Evolutionary conservation across 768 basidiomycete genomes (phyloP).

Genomic region (Suillus decipiens): DNA sequence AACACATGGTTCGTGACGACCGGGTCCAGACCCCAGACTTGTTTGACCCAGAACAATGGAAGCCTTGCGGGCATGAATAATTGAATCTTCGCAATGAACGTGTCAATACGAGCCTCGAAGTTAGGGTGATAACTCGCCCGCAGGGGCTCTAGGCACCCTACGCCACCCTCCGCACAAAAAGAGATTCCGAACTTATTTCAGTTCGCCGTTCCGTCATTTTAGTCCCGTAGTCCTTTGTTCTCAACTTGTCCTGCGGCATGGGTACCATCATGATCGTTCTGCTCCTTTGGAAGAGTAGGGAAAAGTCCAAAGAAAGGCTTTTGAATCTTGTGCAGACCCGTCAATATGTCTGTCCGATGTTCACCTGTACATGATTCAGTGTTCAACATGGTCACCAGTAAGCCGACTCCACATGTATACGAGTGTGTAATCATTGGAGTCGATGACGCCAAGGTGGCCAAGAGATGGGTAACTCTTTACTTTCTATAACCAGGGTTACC

Average conservation of each 20-base stretch:
- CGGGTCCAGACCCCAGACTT: conserved; percentile 57
- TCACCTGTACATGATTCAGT: conserved; percentile 63
- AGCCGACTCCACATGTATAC: conserved; percentile 80
- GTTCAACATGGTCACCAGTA: conserved; percentile 54
- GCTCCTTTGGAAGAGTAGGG: conserved; percentile 23
- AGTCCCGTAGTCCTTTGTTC: not conserved
- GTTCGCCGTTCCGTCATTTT: too few species aligned
- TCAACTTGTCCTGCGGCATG: not conserved
- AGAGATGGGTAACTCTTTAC: conserved; percentile 75
- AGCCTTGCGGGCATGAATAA: conserved; percentile 62
- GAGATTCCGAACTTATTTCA: not conserved
- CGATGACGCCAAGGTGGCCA: conserved; percentile 69
- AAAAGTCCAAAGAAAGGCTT: not conserved
- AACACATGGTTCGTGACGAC: conserved; percentile 52
- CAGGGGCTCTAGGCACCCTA: conserved; percentile 26
- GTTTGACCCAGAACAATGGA: conserved; percentile 76
- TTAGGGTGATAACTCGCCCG: conserved; percentile 48
- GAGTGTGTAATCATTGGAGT: conserved; percentile 70
- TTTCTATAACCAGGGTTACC: conserved; percentile 56
- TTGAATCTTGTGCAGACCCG: conserved; percentile 56
- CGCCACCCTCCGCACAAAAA: conserved; percentile 51
- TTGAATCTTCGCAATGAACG: conserved; percentile 50
- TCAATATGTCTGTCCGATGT: conserved; percentile 72
- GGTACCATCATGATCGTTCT: not conserved
- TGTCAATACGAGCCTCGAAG: conserved; percentile 1